Evolutionary conservation across 2,329 filamentous ascomycete genomes (phyloP).

Genomic region (Teratosphaeria zuluensis): DNA sequence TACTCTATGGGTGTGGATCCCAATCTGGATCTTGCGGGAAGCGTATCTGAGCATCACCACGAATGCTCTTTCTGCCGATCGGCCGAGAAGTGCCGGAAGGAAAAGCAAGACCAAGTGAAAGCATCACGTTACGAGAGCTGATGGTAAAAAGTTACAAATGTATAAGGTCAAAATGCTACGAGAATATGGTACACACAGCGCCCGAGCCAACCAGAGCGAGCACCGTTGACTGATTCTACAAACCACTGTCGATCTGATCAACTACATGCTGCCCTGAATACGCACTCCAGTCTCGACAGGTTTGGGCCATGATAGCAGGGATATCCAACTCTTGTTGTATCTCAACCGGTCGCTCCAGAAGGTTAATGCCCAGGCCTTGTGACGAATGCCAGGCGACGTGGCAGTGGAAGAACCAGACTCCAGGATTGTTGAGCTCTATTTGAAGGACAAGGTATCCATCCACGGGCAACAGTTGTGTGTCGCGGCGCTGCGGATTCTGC

Average conservation of each 20-base stretch:
- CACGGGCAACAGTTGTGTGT: slow-evolving; percentile 16
- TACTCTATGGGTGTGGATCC: slow-evolving; percentile 51
- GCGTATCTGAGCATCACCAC: slow-evolving; percentile 32
- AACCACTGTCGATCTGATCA: slow-evolving; percentile 43
- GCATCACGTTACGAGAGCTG: not conserved
- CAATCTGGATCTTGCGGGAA: slow-evolving; percentile 47
- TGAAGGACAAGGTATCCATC: slow-evolving; percentile 29
- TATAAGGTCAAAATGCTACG: not conserved
- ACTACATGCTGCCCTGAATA: slow-evolving; percentile 42
- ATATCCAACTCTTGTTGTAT: slow-evolving; percentile 9
- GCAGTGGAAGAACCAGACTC: slow-evolving; percentile 34
- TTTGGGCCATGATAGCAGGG: slow-evolving; percentile 38
- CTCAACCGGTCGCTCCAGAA: slow-evolving; percentile 8
- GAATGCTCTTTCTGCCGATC: slow-evolving; percentile 1
- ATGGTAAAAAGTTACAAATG: not conserved
- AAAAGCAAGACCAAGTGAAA: not conserved
- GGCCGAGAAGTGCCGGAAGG: not conserved
- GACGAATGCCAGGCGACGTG: slow-evolving; percentile 13
- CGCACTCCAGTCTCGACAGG: slow-evolving; percentile 42
- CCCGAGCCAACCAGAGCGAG: not conserved
- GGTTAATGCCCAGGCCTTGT: slow-evolving; percentile 12
- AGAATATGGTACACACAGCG: not conserved
- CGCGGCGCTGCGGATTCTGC: slow-evolving; percentile 20
- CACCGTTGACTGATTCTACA: slow-evolving; percentile 23
- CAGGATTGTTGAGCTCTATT: slow-evolving; percentile 40